Base-by-base conservation (phyloP, 148 eudicot genomes). In the Pouteria glomerata region DNA sequence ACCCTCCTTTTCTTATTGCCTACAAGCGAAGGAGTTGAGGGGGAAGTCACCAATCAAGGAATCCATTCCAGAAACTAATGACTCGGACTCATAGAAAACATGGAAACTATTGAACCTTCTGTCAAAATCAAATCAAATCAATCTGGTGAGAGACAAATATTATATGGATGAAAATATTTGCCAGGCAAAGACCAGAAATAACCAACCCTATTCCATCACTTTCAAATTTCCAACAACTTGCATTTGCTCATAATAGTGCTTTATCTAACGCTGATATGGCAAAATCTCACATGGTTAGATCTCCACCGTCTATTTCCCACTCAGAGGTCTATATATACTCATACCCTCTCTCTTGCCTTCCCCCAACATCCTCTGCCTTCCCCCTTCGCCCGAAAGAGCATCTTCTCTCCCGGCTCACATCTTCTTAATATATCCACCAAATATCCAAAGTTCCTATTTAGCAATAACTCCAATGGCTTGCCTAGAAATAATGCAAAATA, bases 401-500 rank as follows among this genome's bases (percentile, higher is more conserved):
- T 19, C 57, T 37, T 61, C 34, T 30, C 53, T 61, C 62, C 29
- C 8, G 33, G 41, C 30, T 42, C 67, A 13, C 39, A 19, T 12
- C 1, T 0, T 11, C 45, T 11, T 18, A 23, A 14, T 11, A 27
- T 26, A 6, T 18, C 6, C 16, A 15, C 50, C 57, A 18, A 16
- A 12, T 72, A 2, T 23, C 59, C 59, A 23, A 3, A 18, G 11
- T 34, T 27, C 6, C 16, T 2, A 1, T 0, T 8, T 23, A 12
- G 35, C 34, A 37, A 30, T 21, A 23, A 45, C 69, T 27, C 21
- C 63, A 71, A 80, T 80, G 83, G 76, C 64, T 50, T 76, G 73
- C 59, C 60, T 80, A 61, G 73, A 75, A 15, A n/a, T 61, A 27
- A 66, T 66, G 53, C 64, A 69, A 42, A 80, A 75, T 41, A 69